Base-by-base conservation (phyloP, 192 early-diverging fungal genomes). In the Coemansia sp. region DNA sequence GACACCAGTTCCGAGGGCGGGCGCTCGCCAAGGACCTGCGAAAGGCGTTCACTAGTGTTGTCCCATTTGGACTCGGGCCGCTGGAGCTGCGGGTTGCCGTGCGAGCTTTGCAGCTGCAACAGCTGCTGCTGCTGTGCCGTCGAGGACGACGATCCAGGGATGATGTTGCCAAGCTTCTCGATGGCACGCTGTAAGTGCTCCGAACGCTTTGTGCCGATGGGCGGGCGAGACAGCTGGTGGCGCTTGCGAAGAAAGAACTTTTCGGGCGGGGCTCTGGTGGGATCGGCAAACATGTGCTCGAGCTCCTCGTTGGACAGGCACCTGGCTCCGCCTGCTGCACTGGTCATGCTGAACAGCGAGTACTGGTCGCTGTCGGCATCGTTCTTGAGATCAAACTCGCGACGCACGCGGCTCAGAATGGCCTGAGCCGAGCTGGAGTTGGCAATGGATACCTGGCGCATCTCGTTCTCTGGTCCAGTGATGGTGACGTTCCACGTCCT, bases 1-100 rank as follows among this genome's bases (percentile, higher is more conserved):
- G 90, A 92, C 69, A 98, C 96, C 38, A 92, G 81, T 73, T 97
- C 94, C 11, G 93, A 92, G 0, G 91, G 92, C 10, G 97, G 97
- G 10, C 97, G 88, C 70, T 97, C 94, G 31, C 94, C 95, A 72
- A 98, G 94, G 71, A 97, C 94, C 40, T 89, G 86, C 67, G 64
- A 83, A 50, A 84, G 84, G 57, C 89, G 84, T 14, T 86, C 74
- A 0, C 62, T 75, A 3, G 68, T 83, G 38, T 38, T 65, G 38
- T 83, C 77, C 68, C 67, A 65, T 38, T 69, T 71, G 53, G 64
- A 61, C 41, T 55, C 17, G 25, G 69, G 50, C 23, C 65, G 59
- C 50, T 52, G 61, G 53, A 53, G 57, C 50, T 65, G 61, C 22
- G 59, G 58, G 30, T 28, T 34, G 59, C 41, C 19, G 41, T n/a